phyloP scores from a whole-genome alignment of 129 eudicot species.

The Flaveria brownii region DNA sequence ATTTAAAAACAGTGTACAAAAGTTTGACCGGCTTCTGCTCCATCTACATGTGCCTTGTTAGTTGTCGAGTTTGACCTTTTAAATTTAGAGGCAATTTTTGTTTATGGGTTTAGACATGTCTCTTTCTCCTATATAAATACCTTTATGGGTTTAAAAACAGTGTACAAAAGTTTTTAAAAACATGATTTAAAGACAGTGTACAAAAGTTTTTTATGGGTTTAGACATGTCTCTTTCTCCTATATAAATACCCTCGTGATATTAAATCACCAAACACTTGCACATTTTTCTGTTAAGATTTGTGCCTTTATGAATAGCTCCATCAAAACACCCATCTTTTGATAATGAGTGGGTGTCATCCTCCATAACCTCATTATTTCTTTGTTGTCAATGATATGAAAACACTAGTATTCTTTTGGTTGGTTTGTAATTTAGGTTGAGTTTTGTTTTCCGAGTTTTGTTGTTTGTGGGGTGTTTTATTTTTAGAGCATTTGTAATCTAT shows the following conservation, averaged over 20 bases:
- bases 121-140: background rate
- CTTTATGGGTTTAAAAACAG: background rate
- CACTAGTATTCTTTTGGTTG: background rate
- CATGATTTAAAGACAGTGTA: too few species aligned
- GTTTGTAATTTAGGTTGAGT: background rate
- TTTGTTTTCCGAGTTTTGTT: background rate
- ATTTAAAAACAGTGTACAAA: background rate
- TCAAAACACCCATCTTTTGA: background rate
- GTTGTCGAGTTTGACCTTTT: slow-evolving; percentile 21
- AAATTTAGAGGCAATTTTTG: background rate
- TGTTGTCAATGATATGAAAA: background rate
- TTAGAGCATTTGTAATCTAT: too few species aligned
- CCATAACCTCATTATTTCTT: background rate
- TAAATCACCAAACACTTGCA: too few species aligned
- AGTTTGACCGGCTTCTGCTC: slow-evolving; percentile 15
- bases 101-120: background rate
- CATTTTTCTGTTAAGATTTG: background rate
- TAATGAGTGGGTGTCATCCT: background rate
- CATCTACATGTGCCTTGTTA: slow-evolving; percentile 16
- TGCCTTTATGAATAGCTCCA: background rate
- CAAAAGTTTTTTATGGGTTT: background rate
- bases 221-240: background rate
- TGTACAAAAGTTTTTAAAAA: too few species aligned
- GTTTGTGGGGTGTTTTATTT: too few species aligned
- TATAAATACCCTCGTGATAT: background rate